Base-by-base conservation (phyloP, 2,329 filamentous ascomycete genomes). In the Aspergillus thermomutatus region DNA sequence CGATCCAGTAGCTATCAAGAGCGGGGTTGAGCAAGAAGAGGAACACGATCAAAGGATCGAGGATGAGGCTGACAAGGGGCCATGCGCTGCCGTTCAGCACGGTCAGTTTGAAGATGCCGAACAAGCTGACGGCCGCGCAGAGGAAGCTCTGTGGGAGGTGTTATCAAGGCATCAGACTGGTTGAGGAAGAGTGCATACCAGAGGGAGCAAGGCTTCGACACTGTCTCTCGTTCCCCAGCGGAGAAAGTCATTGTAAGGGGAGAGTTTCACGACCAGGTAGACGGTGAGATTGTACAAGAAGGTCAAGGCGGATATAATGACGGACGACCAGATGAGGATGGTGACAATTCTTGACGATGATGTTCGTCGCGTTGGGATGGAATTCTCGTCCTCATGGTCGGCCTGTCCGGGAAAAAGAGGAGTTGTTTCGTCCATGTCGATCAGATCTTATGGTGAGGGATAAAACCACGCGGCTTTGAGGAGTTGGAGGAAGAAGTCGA, bases 1-100 rank as follows among this genome's bases (percentile, higher is more conserved):
- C 14, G 17, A 37, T 1, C 5, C 0, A 5, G 3, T 2, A 0
- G 5, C 5, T 6, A 17, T 1, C 0, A 37, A 17, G 31, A 37
- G 2, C 5, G 0, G 6, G 6, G 3, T 37, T 37, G 6, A 7
- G 2, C 5, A 3, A 0, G 2, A 37, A 17, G 31, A 37, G 5
- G 5, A 37, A 37, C 7, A 17, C 14, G 31, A 37, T n/a, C 31
- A 37, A 37, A 2, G 6, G 2, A 17, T 37, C 31, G 14, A 37
- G 17, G 14, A 37, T 17, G 14, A 17, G 14, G 14, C 17, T 37
- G 31, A 37, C 14, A 3, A 37, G 1, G 31, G 17, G 31, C 31
- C 31, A 37, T 37, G 31, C 31, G 31, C 14, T 14, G 14, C 5
- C 6, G 6, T 7, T 37, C 0, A 5, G 31, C 14, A 37, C 31